These are phyloP conservation scores for Colletotrichum costaricense DNA, from an alignment of 2,329 filamentous ascomycete species.

Conservation along the genomic window DNA sequence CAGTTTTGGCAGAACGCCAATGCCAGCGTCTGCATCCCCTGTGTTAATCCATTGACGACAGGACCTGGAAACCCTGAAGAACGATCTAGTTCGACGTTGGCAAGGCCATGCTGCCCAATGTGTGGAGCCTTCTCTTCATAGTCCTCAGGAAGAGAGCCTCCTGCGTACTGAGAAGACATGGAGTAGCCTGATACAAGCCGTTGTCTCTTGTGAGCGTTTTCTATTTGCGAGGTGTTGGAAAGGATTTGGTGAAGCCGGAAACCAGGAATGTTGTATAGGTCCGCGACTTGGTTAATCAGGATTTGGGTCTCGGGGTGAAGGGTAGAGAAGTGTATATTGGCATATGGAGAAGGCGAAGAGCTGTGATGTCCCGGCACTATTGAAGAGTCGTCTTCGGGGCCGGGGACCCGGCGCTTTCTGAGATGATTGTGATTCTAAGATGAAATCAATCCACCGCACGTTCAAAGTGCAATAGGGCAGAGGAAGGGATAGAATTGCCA, in stretches of 20 bases:
- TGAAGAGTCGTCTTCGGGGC: conserved; percentile 49
- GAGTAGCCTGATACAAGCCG: conserved; percentile 43
- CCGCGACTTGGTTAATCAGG: conserved; percentile 43
- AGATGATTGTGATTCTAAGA: conserved; percentile 47
- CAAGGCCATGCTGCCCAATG: conserved; percentile 37
- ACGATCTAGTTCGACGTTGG: conserved; percentile 10
- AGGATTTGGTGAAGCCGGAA: conserved; percentile 43
- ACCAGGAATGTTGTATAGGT: conserved; percentile 47
- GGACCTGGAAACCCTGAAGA: conserved; percentile 35
- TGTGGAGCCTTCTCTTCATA: conserved; percentile 46
- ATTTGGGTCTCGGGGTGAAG: conserved; percentile 42
- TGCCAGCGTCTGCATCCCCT: conserved; percentile 43
- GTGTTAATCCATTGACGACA: conserved; percentile 26
- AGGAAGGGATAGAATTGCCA: conserved; percentile 38
- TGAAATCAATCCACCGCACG: conserved; percentile 54
- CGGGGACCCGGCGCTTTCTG: conserved; percentile 58
- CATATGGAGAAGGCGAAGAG: conserved; percentile 34
- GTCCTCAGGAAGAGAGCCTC: conserved; percentile 41
- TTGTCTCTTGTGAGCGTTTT: conserved; percentile 46
- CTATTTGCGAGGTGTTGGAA: conserved; percentile 17
- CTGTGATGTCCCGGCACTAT: conserved; percentile 47
- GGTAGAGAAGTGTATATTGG: conserved; percentile 40
- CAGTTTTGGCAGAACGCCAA: conserved; percentile 47
- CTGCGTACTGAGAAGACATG: conserved; percentile 45
- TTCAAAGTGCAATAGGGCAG: conserved; percentile 42